Evolutionary conservation across 2,329 filamentous ascomycete species (phyloP), one percentile per base, ranked within the genome.

Genomic region (Penicillium oxalicum): DNA sequence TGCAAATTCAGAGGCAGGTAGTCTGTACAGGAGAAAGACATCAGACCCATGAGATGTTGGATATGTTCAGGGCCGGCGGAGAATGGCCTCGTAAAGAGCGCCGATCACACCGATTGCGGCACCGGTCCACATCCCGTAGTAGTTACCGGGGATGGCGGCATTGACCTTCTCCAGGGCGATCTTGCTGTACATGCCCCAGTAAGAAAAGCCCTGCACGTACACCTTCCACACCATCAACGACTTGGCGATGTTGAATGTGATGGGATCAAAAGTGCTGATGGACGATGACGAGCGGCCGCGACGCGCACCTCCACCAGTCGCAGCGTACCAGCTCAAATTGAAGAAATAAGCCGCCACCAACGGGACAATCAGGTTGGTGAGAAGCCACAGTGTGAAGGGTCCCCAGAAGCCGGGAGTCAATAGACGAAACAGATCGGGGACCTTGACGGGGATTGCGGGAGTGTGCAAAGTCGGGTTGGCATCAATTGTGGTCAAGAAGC

Each of bases 181-280:
- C 25, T 56, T 50, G 53, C 62, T 67, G 55, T 64, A 74, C 8
- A 71, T 26, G 13, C 65, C 61, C 56, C 62, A 68, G 49, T 72
- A 68, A 26, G 58, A 64, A 54, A 71, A 70, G 18, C 64, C 60
- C 7, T 67, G 82, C 8, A 78, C 81, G 65, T 91, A 95, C 13
- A 95, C 83, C 32, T 91, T 78, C 68, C 87, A 95, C 6, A 87
- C 83, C 50, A 91, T 70, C 47, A 97, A 67, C 0, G 86, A 91
- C 75, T 95, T 95, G 60, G 82, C 82, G 49, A 97, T 83, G 73
- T 91, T 95, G 73, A 94, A 98, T 24, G 85, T 87, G 64, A 97
- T 74, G 4, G 91, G 91, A 66, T 98, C 93, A 55, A 91, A 82
- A 5, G 62, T 39, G 49, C 12, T 60, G 65, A 51, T 43, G 47